Evolutionary conservation across 2,329 filamentous ascomycete genomes (phyloP).

Genomic region (Fusarium sublunatum): DNA sequence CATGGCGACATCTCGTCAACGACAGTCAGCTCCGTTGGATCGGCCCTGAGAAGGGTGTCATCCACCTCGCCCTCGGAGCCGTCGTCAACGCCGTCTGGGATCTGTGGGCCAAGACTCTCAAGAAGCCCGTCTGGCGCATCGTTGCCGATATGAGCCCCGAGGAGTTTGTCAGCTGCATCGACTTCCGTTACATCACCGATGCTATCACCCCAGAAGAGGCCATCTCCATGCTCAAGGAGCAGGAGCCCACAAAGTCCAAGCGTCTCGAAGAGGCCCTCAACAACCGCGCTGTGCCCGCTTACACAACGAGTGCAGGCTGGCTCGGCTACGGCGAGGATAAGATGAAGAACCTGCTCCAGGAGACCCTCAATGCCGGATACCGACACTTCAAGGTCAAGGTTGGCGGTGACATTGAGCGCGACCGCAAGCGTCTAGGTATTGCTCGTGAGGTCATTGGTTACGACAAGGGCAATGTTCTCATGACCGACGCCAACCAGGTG

Average conservation of each 20-base stretch:
- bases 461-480: slow-evolving; percentile 84
- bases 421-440: slow-evolving; percentile 76
- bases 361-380: slow-evolving; percentile 82
- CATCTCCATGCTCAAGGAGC: slow-evolving; percentile 73
- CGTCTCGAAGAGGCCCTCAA: slow-evolving; percentile 79
- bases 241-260: slow-evolving; percentile 74
- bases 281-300: slow-evolving; percentile 83
- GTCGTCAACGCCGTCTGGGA: slow-evolving; percentile 95
- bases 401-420: slow-evolving; percentile 76
- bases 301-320: slow-evolving; percentile 92
- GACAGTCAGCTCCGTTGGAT: slow-evolving; percentile 95
- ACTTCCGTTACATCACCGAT: slow-evolving; percentile 95
- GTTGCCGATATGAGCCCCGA: slow-evolving; percentile 91
- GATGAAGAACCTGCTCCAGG: slow-evolving; percentile 78
- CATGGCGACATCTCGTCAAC: slow-evolving; percentile 91
- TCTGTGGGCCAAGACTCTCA: slow-evolving; percentile 88
- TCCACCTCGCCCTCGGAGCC: slow-evolving; percentile 88
- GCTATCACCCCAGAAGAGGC: slow-evolving; percentile 90
- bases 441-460: slow-evolving; percentile 84
- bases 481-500: slow-evolving; percentile 94
- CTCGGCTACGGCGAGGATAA: slow-evolving; percentile 90
- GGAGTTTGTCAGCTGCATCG: slow-evolving; percentile 87
- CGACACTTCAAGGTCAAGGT: slow-evolving; percentile 93
- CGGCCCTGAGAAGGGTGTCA: slow-evolving; percentile 92
- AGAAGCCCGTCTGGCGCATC: slow-evolving; percentile 90